Base-by-base conservation (phyloP, 306 rosid species). In the Cyclanthera cordifolia region DNA sequence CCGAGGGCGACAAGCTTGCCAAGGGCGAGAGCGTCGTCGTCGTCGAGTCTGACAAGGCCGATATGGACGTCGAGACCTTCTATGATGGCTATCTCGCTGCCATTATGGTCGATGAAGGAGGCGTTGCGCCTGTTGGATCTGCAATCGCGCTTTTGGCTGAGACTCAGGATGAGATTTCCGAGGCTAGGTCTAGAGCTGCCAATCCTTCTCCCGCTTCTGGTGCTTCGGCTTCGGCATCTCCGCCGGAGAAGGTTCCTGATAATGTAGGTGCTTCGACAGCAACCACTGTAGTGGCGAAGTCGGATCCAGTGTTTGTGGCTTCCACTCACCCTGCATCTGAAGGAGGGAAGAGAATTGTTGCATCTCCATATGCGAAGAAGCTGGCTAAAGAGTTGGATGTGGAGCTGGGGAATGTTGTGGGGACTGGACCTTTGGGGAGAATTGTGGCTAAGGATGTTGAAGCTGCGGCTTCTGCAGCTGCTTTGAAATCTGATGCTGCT, bases 1-100 rank as follows among this genome's bases (percentile, higher is more conserved):
- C 97, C 19, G 97, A 94, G 71, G 99, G 99, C 50, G 99, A 94
- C 53, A 86, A 81, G 82, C 90, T 94, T 70, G 73, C 91, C 78
- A 94, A 90, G 67, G 99, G 99, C 3, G 97, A 94, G 78, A 90
- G 99, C 65, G 99, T 94, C 13, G 99, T 90, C 49, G 99, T 94
- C 12, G 99, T 94, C 7, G 99, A 94, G 77, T 94, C 99, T 58
- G 99, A 94, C 23, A 94, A 94, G 79, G 97, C 99, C 30, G 99
- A 94, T 73, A 94, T 93, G 99, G 99, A 93, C 45, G 99, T 93
- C 16, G 99, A 93, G 76, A 93, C 96, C 6, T 93, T 93, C 84
- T 90, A 94, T 78, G 99, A 94, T 41, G 99, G 99, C 0, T 88
- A 82, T 50, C 79, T 94, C 65, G 99, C 97, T 9, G 95, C 99